Conservation (phyloP, 352 stramenopile genomes). For the Phytopythium ostracodes region DNA sequence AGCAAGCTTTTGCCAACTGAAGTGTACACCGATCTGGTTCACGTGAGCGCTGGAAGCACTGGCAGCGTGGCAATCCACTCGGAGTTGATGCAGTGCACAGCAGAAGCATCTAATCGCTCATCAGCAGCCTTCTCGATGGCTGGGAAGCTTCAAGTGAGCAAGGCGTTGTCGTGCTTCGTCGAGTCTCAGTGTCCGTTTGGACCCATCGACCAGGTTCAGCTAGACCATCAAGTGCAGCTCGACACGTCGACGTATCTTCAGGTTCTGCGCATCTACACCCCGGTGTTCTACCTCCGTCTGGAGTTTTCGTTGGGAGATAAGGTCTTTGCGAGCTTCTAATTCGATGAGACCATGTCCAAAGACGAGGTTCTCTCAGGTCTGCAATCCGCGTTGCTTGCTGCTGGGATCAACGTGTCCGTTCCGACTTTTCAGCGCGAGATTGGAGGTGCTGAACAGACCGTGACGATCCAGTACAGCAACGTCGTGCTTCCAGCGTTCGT, state of each 20-base stretch:
- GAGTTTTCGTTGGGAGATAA: slow-evolving; percentile 7
- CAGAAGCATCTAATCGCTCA: too few relatives aligned
- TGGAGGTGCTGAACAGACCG: slow-evolving; percentile 9
- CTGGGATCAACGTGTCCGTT: background rate
- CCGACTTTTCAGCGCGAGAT: slow-evolving; percentile 8
- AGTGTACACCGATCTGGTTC: background rate
- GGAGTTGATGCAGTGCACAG: background rate
- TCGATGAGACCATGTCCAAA: background rate
- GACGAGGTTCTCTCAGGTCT: background rate
- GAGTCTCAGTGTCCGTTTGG: slow-evolving; percentile 18
- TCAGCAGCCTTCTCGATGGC: too few relatives aligned
- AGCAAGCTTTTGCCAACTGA: background rate
- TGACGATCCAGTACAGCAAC: slow-evolving; percentile 13
- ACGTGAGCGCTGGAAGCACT: background rate
- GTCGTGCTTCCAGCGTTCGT: slow-evolving; percentile 15
- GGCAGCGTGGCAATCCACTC: background rate
- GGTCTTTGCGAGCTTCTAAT: too few relatives aligned
- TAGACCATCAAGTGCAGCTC: slow-evolving; percentile 4
- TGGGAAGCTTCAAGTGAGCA: slow-evolving; percentile 8
- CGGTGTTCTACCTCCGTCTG: slow-evolving; percentile 9
- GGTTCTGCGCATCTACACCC: slow-evolving; percentile 7
- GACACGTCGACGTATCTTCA: slow-evolving; percentile 15
- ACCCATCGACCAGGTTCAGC: slow-evolving; percentile 12
- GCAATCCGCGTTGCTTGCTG: background rate
- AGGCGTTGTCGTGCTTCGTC: slow-evolving; percentile 10